Conservation (phyloP, 2,329 filamentous ascomycete species). For the Penicillium sp. region DNA sequence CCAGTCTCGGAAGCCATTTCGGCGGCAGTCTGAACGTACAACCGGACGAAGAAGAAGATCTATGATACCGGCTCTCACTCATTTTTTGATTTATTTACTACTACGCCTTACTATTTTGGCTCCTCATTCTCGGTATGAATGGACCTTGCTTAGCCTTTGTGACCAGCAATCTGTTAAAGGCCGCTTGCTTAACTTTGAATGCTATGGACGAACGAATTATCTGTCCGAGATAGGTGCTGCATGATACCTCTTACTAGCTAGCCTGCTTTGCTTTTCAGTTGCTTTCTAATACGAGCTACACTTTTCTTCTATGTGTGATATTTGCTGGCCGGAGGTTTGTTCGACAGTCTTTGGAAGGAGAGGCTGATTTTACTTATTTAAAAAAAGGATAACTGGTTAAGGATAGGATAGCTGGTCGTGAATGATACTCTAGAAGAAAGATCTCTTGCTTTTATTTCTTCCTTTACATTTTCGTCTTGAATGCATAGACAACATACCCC, state of each 20-base stretch:
- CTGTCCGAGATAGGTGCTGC: background rate
- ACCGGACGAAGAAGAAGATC: conserved; percentile 9
- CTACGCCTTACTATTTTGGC: background rate
- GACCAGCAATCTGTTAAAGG: background rate
- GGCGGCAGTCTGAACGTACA: conserved; percentile 12
- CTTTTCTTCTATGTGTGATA: background rate
- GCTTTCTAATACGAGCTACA: background rate
- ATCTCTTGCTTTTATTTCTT: background rate
- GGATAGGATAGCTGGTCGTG: background rate
- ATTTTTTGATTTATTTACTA: background rate
- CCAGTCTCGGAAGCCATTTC: conserved; percentile 13
- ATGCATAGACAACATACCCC: too few species aligned
- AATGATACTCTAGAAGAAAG: background rate
- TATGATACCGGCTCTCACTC: background rate
- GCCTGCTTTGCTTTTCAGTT: background rate
- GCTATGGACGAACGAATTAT: background rate
- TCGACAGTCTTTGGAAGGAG: background rate
- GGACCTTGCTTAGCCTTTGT: background rate
- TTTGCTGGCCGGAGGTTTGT: background rate
- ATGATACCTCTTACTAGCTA: background rate
- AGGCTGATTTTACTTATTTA: background rate
- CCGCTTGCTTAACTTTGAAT: background rate
- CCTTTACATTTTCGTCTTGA: background rate
- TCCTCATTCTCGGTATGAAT: background rate
- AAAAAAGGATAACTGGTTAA: background rate